Evolutionary conservation across 305 asterid species (phyloP).

Genomic region (Solanum hybrid): DNA sequence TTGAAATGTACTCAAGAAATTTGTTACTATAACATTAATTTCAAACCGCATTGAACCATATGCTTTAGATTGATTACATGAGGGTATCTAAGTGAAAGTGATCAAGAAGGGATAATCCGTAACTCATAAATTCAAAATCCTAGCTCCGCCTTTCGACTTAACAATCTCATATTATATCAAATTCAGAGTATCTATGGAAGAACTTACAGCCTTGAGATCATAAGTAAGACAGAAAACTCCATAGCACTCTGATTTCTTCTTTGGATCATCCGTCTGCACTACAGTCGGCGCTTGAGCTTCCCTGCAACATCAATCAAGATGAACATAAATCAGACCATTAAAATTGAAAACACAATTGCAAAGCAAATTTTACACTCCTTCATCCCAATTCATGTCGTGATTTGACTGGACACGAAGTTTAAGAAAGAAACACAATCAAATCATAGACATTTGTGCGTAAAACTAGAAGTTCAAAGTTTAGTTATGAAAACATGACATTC

Average conservation of each 20-base stretch:
- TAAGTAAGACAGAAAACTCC: slow-evolving; percentile 94
- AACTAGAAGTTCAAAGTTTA: neutral
- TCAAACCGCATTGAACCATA: no score
- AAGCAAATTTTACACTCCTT: neutral
- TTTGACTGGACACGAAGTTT: neutral
- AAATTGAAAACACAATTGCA: neutral
- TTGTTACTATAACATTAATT: no score
- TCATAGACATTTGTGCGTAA: neutral
- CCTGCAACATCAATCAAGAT: slow-evolving; percentile 25
- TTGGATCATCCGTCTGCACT: slow-evolving; percentile 46
- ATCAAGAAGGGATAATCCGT: no score
- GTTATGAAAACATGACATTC: neutral
- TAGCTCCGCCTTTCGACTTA: neutral
- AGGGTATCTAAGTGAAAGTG: no score
- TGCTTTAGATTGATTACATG: no score
- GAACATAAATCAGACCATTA: neutral
- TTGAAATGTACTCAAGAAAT: neutral
- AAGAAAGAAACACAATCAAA: neutral
- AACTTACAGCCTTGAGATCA: slow-evolving; percentile 89
- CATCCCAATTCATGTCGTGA: neutral
- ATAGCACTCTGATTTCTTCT: slow-evolving; percentile 75
- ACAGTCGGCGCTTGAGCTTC: slow-evolving; percentile 62
- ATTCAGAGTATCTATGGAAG: neutral
- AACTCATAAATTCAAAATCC: neutral
- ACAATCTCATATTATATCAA: neutral